Base-by-base conservation (phyloP, 2,329 filamentous ascomycete genomes). In the Periconia macrospinosa region DNA sequence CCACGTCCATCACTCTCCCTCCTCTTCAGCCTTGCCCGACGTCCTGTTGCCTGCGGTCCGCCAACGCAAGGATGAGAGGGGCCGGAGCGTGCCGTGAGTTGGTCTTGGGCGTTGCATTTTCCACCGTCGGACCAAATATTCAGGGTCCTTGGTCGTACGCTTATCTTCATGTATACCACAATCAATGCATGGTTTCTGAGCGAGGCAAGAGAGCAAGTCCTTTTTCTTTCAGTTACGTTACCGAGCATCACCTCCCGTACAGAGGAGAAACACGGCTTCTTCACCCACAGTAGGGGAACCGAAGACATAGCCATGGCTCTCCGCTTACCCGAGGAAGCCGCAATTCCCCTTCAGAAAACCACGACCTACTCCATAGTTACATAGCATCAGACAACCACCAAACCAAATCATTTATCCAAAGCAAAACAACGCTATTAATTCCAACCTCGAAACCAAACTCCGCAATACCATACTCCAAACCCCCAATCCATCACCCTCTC, bases 11-110 rank as follows among this genome's bases (percentile, higher is more conserved):
- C 53, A 45, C 42, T 61, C 62, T 57, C 61, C 62, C 62, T 58
- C 61, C 57, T 56, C 53, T 55, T 57, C 66, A 66, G 63, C 66
- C 63, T 62, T 60, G 59, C 55, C 51, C 56, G 60, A 63, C 58
- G 49, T 57, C 45, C 56, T 59, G 51, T 55, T 47, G 54, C 58
- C 55, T 43, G 45, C n/a, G n/a, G n/a, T n/a, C n/a, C n/a, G n/a
- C 55, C 23, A 55, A 45, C 50, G 53, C 48, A 52, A 58, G 58
- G 56, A 43, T 52, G 47, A 50, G 46, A 55, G 50, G 58, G 49
- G 54, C 57, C 53, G 58, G 59, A 50, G 51, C 56, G 52, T 56
- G 33, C 51, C 45, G 49, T 49, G 27, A 47, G 40, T 30, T 48
- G 42, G 30, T 50, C 33, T 45, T 20, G 49, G 43, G 45, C 44